A percentile compares a stretch with the other conserved stretches of the same genome.
These are phyloP conservation scores for Bretziella fagacearum DNA, from an alignment of 2,329 filamentous ascomycete genomes.

Conservation along the genomic window DNA sequence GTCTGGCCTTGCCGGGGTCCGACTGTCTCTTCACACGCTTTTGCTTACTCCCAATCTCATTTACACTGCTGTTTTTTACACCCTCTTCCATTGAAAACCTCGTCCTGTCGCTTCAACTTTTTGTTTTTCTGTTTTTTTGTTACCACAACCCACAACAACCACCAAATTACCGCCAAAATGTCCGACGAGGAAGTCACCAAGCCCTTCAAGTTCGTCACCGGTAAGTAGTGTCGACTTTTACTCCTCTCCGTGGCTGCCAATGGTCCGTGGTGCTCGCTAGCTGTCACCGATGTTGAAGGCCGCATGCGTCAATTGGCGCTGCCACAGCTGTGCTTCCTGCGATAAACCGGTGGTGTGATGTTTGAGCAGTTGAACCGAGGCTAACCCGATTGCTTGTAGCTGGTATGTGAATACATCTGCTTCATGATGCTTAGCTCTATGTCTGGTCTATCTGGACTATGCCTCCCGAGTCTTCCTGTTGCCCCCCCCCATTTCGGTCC, in stretches of 20 bases:
- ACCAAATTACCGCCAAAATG: slow-evolving; percentile 47
- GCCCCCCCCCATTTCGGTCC: slow-evolving; percentile 14
- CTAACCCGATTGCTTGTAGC: slow-evolving; percentile 27
- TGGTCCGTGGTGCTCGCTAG: neutral
- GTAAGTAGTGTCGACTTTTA: slow-evolving; percentile 40
- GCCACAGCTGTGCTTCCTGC: slow-evolving; percentile 4
- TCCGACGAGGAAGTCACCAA: slow-evolving; percentile 86
- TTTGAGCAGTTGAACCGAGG: slow-evolving; percentile 21
- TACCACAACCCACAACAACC: slow-evolving; percentile 1
- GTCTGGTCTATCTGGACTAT: neutral
- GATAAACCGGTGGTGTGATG: slow-evolving; percentile 20
- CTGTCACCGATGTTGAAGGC: neutral
- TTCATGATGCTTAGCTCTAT: neutral
- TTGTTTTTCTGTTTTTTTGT: slow-evolving; percentile 6
- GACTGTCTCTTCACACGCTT: slow-evolving; percentile 14
- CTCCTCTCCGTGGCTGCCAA: neutral
- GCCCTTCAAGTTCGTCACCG: slow-evolving; percentile 99
- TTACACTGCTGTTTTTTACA: slow-evolving; percentile 1
- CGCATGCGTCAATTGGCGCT: neutral
- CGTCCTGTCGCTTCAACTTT: slow-evolving; percentile 2
- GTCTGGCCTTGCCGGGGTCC: neutral
- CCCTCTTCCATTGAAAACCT: slow-evolving; percentile 3
- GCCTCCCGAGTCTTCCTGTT: neutral
- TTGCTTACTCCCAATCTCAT: slow-evolving; percentile 16
- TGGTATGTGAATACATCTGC: slow-evolving; percentile 24